A percentile compares a stretch with the other conserved stretches of the same genome.
phyloP scores from a whole-genome alignment of 106 monocot species.

The Vanilla planifolia region DNA sequence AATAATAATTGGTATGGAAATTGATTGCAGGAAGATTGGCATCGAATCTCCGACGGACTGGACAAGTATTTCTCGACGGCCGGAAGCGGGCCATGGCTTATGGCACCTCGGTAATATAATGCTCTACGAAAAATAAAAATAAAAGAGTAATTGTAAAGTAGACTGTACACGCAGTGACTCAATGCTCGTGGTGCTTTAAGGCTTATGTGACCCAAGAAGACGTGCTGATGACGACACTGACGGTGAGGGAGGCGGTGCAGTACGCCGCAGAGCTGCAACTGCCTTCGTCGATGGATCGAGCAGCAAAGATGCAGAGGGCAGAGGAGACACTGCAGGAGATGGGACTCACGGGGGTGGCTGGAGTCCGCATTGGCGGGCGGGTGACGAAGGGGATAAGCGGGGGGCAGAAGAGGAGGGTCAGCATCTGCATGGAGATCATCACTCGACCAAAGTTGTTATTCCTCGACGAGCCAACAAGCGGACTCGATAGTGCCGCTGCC shows the following conservation, averaged over 20 bases:
- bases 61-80: constrained; percentile 25
- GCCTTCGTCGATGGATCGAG: neutral
- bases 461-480: constrained; percentile 44
- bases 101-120: constrained; percentile 20
- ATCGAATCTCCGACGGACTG: constrained; percentile 11
- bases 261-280: constrained; percentile 23
- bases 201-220: constrained; percentile 21
- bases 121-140: too few relatives aligned
- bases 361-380: neutral
- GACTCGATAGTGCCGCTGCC: constrained; percentile 40
- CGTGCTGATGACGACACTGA: constrained; percentile 20
- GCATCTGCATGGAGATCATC: constrained; percentile 36
- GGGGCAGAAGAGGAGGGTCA: constrained; percentile 42
- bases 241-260: constrained; percentile 11
- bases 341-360: constrained; percentile 14
- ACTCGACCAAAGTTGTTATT: constrained; percentile 23
- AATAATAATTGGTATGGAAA: neutral
- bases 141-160: too few relatives aligned
- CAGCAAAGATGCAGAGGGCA: constrained; percentile 5
- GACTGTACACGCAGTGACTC: too few relatives aligned
- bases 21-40: constrained; percentile 20
- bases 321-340: constrained; percentile 16
- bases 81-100: constrained; percentile 17
- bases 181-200: too few relatives aligned
- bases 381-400: constrained; percentile 22